A percentile compares a stretch with the other conserved stretches of the same genome.
phyloP scores from a whole-genome alignment of 345 rosid species.

The Rhodamnia rubescens region DNA sequence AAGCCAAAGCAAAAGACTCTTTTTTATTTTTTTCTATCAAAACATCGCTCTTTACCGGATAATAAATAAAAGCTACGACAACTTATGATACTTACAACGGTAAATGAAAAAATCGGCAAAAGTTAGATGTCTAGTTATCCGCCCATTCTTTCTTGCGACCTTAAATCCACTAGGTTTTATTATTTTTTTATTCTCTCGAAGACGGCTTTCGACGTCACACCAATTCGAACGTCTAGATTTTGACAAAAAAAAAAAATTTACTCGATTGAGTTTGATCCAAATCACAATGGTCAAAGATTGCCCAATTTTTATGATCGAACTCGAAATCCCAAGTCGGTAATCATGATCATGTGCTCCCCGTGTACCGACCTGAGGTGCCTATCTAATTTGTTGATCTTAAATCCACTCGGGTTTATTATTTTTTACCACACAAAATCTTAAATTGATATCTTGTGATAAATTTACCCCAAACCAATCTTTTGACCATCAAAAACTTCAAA shows the following conservation, averaged over 20 bases:
- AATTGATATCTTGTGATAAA: too few relatives aligned
- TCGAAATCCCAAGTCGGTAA: neutral
- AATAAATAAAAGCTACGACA: too few relatives aligned
- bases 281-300: too few relatives aligned
- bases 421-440: too few relatives aligned
- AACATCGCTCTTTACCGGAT: neutral
- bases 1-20: neutral
- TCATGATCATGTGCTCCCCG: neutral
- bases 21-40: neutral
- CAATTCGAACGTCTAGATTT: too few relatives aligned
- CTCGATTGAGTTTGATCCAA: too few relatives aligned
- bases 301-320: neutral
- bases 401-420: too few relatives aligned
- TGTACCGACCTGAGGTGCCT: accelerated
- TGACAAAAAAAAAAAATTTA: neutral
- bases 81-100: neutral
- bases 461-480: too few relatives aligned
- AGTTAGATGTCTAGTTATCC: too few relatives aligned
- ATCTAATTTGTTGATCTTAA: too few relatives aligned
- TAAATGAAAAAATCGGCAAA: neutral
- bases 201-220: neutral
- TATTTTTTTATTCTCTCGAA: neutral
- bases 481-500: too few relatives aligned
- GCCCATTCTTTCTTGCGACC: accelerated
- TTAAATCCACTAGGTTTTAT: neutral